These are phyloP conservation scores for Cadophora malorum DNA, from an alignment of 2,329 filamentous ascomycete species.

Conservation along the genomic window DNA sequence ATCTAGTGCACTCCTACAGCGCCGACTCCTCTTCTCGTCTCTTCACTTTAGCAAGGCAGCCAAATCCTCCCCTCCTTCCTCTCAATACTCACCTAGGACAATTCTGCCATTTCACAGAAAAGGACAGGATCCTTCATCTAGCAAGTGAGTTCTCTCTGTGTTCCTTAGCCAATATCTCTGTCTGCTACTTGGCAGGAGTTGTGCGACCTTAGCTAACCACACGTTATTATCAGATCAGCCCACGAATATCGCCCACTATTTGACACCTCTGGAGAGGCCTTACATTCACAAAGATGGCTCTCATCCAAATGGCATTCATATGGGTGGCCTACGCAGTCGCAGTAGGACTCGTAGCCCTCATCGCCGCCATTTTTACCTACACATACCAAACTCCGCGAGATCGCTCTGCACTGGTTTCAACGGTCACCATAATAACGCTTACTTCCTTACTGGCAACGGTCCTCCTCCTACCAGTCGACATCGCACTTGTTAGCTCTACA, in stretches of 20 bases:
- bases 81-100: constrained; percentile 1
- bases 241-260: constrained; percentile 21
- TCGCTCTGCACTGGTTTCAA: constrained; percentile 79
- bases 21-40: constrained; percentile 3
- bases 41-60: constrained; percentile 4
- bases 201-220: constrained; percentile 17
- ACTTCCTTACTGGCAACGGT: constrained; percentile 90
- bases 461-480: constrained; percentile 90
- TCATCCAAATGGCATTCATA: constrained; percentile 88
- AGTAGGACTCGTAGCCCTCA: constrained; percentile 75
- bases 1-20: constrained; percentile 1
- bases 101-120: background rate
- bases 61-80: background rate
- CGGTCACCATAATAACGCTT: constrained; percentile 85
- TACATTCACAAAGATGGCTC: constrained; percentile 45
- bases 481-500: constrained; percentile 92
- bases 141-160: background rate
- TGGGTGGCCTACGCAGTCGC: constrained; percentile 93
- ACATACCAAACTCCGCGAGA: constrained; percentile 91
- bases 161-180: too few relatives aligned
- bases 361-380: constrained; percentile 85
- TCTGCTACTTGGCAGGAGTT: background rate
- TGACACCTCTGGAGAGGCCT: constrained; percentile 13
- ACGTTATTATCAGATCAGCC: constrained; percentile 24
- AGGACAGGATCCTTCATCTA: constrained; percentile 13